Evolutionary conservation across 768 basidiomycete genomes (phyloP).

Genomic region (Tricholoma bakamatsutake): DNA sequence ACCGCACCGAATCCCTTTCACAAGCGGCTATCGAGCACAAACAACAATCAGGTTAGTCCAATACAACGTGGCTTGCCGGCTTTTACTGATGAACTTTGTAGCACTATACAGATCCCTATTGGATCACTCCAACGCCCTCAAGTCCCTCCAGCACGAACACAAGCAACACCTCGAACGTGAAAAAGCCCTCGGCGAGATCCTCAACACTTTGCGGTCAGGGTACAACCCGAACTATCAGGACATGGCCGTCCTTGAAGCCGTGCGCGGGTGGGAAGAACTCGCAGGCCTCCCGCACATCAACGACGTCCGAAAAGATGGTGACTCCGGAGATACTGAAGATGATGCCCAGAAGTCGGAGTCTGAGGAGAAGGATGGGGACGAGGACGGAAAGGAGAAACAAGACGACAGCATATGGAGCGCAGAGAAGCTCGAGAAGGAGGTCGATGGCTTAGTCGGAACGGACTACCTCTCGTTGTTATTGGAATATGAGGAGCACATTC

Average conservation of each 20-base stretch:
- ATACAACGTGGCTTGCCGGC: not conserved
- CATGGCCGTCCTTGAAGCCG: constrained; percentile 97
- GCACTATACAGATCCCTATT: constrained; percentile 76
- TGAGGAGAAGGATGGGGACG: constrained; percentile 26
- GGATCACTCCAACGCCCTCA: constrained; percentile 68
- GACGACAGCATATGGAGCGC: constrained; percentile 60
- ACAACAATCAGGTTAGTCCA: constrained; percentile 72
- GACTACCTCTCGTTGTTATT: constrained; percentile 76
- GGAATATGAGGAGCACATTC: constrained; percentile 68
- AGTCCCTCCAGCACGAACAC: constrained; percentile 69
- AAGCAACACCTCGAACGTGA: constrained; percentile 71
- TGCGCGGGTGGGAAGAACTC: constrained; percentile 85
- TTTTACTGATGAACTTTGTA: constrained; percentile 23
- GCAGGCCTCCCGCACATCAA: constrained; percentile 69
- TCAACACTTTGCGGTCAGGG: constrained; percentile 70
- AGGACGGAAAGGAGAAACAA: constrained; percentile 20
- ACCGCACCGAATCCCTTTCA: constrained; percentile 71
- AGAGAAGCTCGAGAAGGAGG: constrained; percentile 49
- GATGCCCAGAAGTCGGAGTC: constrained; percentile 24
- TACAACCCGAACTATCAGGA: constrained; percentile 99
- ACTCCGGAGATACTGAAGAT: constrained; percentile 26
- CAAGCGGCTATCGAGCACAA: constrained; percentile 79
- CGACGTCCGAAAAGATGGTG: constrained; percentile 47
- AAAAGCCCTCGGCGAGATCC: constrained; percentile 73
- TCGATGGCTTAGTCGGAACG: constrained; percentile 50